Percentiles rank a stretch among this genome's conserved stretches.
Conservation (phyloP, 805 yeast genomes). For the Candida awuae region DNA sequence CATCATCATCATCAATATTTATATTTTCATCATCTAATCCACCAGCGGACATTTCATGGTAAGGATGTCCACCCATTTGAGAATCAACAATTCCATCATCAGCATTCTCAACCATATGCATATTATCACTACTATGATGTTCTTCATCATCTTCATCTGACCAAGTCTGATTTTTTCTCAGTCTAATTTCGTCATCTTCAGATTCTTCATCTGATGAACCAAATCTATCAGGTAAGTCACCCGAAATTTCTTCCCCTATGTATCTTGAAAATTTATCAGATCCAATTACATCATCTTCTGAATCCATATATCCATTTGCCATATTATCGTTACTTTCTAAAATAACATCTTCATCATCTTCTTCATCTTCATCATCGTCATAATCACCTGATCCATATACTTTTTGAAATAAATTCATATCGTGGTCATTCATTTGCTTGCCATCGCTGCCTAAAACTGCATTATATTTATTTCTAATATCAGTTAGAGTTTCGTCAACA, state of each 20-base stretch:
- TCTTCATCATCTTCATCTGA: conserved; percentile 4
- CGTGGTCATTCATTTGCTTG: conserved; percentile 32
- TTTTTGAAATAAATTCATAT: conserved; percentile 25
- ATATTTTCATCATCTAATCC: conserved; percentile 42
- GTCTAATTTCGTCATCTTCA: conserved; percentile 36
- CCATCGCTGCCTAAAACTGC: conserved; percentile 67
- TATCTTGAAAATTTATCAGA: conserved; percentile 60
- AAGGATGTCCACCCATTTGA: conserved; percentile 29
- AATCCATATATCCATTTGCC: conserved; percentile 18
- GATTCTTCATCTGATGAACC: conserved; percentile 52
- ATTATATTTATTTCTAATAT: conserved; percentile 89
- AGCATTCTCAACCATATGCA: not conserved
- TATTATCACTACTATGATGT: not conserved
- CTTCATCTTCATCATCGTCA: conserved; percentile 18
- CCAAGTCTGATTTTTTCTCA: conserved; percentile 5
- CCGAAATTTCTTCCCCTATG: conserved; percentile 67
- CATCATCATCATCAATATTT: conserved; percentile 35
- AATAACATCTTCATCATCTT: conserved; percentile 18
- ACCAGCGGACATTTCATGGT: conserved; percentile 27
- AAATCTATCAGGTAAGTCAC: conserved; percentile 39
- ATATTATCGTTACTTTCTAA: conserved; percentile 13
- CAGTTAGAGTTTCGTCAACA: conserved; percentile 73
- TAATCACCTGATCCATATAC: conserved; percentile 20
- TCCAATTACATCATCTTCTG: conserved; percentile 22
- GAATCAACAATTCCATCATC: conserved; percentile 17